Evolutionary conservation across 352 stramenopile genomes (phyloP).

Genomic region (Globisporangium nunn): DNA sequence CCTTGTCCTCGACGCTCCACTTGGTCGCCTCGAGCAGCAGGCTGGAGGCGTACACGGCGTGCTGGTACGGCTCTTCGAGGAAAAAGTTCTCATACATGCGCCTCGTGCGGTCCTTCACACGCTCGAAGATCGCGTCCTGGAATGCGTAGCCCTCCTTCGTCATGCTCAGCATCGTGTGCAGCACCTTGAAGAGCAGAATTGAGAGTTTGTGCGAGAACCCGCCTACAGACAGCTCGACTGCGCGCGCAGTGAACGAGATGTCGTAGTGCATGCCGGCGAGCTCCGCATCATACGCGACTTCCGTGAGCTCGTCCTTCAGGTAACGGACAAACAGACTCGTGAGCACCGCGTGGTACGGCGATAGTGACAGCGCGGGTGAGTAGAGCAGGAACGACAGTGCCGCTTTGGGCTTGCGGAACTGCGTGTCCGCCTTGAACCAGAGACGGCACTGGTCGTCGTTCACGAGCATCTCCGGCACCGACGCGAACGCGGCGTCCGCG

Average conservation of each 20-base stretch:
- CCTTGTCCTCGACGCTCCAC: constrained; percentile 85
- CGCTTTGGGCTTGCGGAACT: constrained; percentile 89
- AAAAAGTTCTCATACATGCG: constrained; percentile 87
- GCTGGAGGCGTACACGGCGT: constrained; percentile 74
- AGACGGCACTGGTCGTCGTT: constrained; percentile 44
- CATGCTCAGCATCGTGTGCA: constrained; percentile 47
- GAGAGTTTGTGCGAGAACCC: constrained; percentile 90
- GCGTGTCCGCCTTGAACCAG: constrained; percentile 67
- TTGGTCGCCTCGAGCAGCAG: constrained; percentile 67
- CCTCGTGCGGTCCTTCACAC: constrained; percentile 79
- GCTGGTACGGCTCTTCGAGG: constrained; percentile 88
- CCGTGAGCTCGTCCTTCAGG: constrained; percentile 80
- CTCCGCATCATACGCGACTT: constrained; percentile 74
- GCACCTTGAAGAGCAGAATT: constrained; percentile 67
- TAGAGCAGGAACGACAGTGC: constrained; percentile 80
- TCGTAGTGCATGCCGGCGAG: constrained; percentile 74
- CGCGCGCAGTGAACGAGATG: constrained; percentile 22
- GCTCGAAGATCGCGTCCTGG: constrained; percentile 64
- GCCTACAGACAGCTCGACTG: constrained; percentile 75
- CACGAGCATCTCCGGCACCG: constrained; percentile 6
- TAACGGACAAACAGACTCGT: constrained; percentile 67
- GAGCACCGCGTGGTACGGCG: constrained; percentile 61
- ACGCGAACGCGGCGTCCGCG: constrained; percentile 2
- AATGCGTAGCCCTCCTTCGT: constrained; percentile 41
- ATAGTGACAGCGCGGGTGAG: constrained; percentile 44